Evolutionary conservation across 2,329 filamentous ascomycete genomes (phyloP), one percentile per base, ranked within the genome.

Genomic region (Cladosporium austrohemisphaericum): DNA sequence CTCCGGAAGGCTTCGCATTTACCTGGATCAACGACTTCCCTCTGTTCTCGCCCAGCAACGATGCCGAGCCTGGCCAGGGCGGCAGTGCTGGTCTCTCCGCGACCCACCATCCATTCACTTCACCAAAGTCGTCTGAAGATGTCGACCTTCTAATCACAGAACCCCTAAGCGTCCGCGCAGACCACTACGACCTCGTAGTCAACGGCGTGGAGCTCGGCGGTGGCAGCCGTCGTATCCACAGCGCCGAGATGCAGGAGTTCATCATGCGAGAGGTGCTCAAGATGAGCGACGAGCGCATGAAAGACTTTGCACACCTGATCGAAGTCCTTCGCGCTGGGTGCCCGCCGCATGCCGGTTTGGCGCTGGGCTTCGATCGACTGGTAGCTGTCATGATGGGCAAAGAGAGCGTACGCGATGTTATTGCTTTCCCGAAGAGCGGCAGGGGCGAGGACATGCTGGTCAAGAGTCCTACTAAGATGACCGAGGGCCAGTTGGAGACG

Each of bases 91-190:
- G 91, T 4, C 83, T 97, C 60, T 82, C 85, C 8, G 84, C 92
- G 1, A 95, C 91, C 0, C 93, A 98, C 63, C 93, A 98, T 65
- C 93, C 93, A 0, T 98, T 98, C 69, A 98, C 93, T 0, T 88
- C 93, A 0, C 93, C 93, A 0, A 81, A 87, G 28, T 81, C 81
- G 0, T 40, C 62, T n/a, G 71, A 74, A 4, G 91, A 97, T 63
- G 78, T 95, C 13, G 84, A 89, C 31, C 69, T 88, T 1, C 79
- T 97, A 1, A 74, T 83, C 29, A 83, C 76, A 0, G 76, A 90
- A 32, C 92, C 93, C 0, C 75, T 89, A 1, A 69, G 76, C 38
- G 89, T 82, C 1, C 80, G 78, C 58, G 94, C 86, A 3, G 92
- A 95, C 60, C 91, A 95, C 65, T 98, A 96, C 70, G 93, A 98